A percentile compares a stretch with the other conserved stretches of the same genome.
phyloP scores from a whole-genome alignment of 1,284 basidiomycete genomes.

The Naganishia liquefaciens region DNA sequence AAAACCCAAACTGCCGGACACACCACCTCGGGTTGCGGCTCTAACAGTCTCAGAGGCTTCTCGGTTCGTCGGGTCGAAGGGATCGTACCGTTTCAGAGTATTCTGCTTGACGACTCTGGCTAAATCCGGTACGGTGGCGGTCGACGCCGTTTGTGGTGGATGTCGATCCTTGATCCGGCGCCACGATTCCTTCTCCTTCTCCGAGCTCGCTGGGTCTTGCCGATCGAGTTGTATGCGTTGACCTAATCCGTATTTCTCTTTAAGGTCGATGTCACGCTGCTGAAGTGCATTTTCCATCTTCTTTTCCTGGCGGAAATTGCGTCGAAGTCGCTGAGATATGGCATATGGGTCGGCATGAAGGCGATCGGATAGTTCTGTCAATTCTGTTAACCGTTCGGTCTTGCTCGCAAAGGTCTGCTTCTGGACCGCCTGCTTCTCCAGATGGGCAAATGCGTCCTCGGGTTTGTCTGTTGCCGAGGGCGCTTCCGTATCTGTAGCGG shows the following conservation, averaged over 20 bases:
- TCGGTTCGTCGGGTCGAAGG: slow-evolving; percentile 37
- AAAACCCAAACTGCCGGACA: neutral
- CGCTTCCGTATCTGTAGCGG: slow-evolving; percentile 65
- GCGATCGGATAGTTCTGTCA: slow-evolving; percentile 71
- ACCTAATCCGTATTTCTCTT: slow-evolving; percentile 71
- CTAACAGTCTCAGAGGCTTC: neutral
- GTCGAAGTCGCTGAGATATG: slow-evolving; percentile 71
- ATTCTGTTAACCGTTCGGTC: slow-evolving; percentile 71
- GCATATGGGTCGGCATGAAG: slow-evolving; percentile 81
- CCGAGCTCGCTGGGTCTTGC: slow-evolving; percentile 59
- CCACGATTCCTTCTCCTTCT: slow-evolving; percentile 61
- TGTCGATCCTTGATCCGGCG: slow-evolving; percentile 58
- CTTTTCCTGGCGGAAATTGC: slow-evolving; percentile 81
- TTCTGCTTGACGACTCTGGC: slow-evolving; percentile 33
- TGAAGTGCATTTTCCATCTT: slow-evolving; percentile 68
- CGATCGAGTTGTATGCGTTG: slow-evolving; percentile 60
- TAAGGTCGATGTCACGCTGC: slow-evolving; percentile 67
- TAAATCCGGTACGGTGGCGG: slow-evolving; percentile 1
- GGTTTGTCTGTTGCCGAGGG: slow-evolving; percentile 60
- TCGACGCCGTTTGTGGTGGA: neutral
- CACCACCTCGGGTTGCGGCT: neutral
- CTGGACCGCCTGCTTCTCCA: slow-evolving; percentile 83
- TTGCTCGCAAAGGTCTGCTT: slow-evolving; percentile 70
- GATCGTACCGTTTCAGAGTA: slow-evolving; percentile 47
- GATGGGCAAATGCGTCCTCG: slow-evolving; percentile 74